Evolutionary conservation across 768 basidiomycete genomes (phyloP), one percentile per base, ranked within the genome.

Genomic region (Gymnopilus dilepis): DNA sequence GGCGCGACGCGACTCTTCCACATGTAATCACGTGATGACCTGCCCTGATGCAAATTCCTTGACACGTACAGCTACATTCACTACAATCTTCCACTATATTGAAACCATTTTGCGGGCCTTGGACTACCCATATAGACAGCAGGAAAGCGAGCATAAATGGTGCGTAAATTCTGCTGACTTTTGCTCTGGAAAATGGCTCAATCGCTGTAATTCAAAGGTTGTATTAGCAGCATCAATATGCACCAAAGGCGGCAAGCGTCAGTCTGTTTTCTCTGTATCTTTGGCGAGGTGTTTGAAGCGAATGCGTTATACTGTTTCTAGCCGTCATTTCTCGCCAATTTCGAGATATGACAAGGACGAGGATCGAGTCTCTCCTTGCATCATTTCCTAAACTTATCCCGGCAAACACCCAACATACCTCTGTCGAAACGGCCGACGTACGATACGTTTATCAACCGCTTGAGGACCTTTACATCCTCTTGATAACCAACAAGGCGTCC

Each of bases 381-480:
- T 96, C 95, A 2, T 99, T 99, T 82, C 95, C 96, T 2, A 98
- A 97, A 75, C 87, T 99, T 68, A 97, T 99, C 66, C 95, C 96
- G 3, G 86, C 92, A 56, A 94, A 93, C 70, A 94, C 90, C 24
- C 95, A 97, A 75, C 95, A 98, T 73, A 97, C 96, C 3, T 93
- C 94, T n/a, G 91, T 97, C 68, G 96, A 94, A 81, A 97, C 94
- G 0, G 77, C 91, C 38, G 95, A 99, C 75, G 95, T 97, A 53
- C 91, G 95, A 68, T 98, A 95, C 72, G 95, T 98, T 63, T 98
- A 97, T 75, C 95, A 97, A 70, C 95, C 95, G 0, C 85, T 98
- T 47, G 95, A 97, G 75, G 95, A 98, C 73, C 87, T 99, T 24
- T 99, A 98, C 77, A 97, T 99, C 62, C 84, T 99, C 66, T 84